phyloP scores from a whole-genome alignment of 2,329 filamentous ascomycete genomes.

The Davidsoniella neocaledoniae region DNA sequence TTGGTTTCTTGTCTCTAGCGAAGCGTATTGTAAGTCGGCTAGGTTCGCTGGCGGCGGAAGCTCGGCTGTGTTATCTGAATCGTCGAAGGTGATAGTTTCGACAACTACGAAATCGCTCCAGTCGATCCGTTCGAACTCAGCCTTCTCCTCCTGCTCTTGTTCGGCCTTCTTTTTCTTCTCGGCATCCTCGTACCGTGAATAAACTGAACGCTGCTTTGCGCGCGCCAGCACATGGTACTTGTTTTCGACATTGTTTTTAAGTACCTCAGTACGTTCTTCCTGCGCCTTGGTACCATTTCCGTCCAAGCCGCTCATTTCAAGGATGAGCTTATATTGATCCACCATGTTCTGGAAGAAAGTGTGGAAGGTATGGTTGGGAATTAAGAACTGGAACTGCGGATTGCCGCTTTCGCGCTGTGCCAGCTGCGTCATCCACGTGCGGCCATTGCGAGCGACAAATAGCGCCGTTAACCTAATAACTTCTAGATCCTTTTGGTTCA shows the following conservation, averaged over 20 bases:
- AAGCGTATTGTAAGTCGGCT: slow-evolving; percentile 83
- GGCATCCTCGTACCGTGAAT: slow-evolving; percentile 64
- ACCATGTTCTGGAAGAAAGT: slow-evolving; percentile 87
- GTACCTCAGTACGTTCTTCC: slow-evolving; percentile 52
- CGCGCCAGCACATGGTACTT: slow-evolving; percentile 65
- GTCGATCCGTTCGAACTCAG: slow-evolving; percentile 70
- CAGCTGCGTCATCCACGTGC: slow-evolving; percentile 77
- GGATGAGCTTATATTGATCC: slow-evolving; percentile 76
- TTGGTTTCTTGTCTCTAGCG: slow-evolving; percentile 84
- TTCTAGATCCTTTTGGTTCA: slow-evolving; percentile 82
- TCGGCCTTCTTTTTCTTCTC: slow-evolving; percentile 84
- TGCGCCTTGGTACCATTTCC: slow-evolving; percentile 51
- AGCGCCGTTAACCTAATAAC: slow-evolving; percentile 63
- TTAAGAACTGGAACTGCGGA: slow-evolving; percentile 89
- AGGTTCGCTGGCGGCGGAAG: slow-evolving; percentile 80
- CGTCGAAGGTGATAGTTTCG: slow-evolving; percentile 84
- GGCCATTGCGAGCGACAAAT: slow-evolving; percentile 84
- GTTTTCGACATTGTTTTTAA: slow-evolving; percentile 60
- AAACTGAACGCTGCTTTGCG: slow-evolving; percentile 75
- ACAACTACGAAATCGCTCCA: slow-evolving; percentile 97
- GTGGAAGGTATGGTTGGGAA: slow-evolving; percentile 88
- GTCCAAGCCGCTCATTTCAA: slow-evolving; percentile 51
- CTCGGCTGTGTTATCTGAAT: slow-evolving; percentile 69
- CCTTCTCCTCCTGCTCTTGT: slow-evolving; percentile 64
- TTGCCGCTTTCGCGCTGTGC: slow-evolving; percentile 81